These are phyloP conservation scores for Sclerotiophoma versabilis DNA, from an alignment of 2,329 filamentous ascomycete genomes.

Conservation along the genomic window DNA sequence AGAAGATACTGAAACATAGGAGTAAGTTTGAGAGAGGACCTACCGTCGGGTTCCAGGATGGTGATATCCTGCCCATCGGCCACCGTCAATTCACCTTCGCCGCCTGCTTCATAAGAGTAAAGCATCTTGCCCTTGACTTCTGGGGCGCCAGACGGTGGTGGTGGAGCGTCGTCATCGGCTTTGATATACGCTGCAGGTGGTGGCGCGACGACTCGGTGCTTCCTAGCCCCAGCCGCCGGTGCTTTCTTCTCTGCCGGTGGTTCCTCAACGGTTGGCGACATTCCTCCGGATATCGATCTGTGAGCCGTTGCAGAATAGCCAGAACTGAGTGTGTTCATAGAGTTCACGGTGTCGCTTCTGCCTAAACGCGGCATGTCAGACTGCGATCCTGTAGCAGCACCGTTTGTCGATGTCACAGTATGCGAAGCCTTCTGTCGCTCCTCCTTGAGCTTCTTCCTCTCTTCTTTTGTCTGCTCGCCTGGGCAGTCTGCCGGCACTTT, in stretches of 20 bases:
- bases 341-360: slow-evolving; percentile 88
- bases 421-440: slow-evolving; percentile 83
- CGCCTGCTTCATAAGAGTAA: slow-evolving; percentile 82
- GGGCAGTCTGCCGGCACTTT: slow-evolving; percentile 97
- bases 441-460: slow-evolving; percentile 90
- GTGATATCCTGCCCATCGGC: slow-evolving; percentile 78
- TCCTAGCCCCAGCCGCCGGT: slow-evolving; percentile 46
- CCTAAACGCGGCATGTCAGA: slow-evolving; percentile 73
- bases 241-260: slow-evolving; percentile 47
- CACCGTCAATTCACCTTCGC: slow-evolving; percentile 81
- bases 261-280: slow-evolving; percentile 61
- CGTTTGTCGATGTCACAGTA: slow-evolving; percentile 55
- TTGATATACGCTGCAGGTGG: slow-evolving; percentile 83
- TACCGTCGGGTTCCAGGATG: slow-evolving; percentile 88
- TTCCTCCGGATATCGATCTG: slow-evolving; percentile 72
- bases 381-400: slow-evolving; percentile 57
- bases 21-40: slow-evolving; percentile 47
- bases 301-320: slow-evolving; percentile 83
- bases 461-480: slow-evolving; percentile 91
- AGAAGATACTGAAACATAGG: slow-evolving; percentile 25
- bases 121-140: slow-evolving; percentile 86
- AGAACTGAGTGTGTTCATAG: slow-evolving; percentile 75
- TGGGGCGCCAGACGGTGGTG: slow-evolving; percentile 41
- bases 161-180: slow-evolving; percentile 61
- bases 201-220: slow-evolving; percentile 82